Conservation (phyloP, 2,329 filamentous ascomycete genomes). For the Gremmenia infestans region DNA sequence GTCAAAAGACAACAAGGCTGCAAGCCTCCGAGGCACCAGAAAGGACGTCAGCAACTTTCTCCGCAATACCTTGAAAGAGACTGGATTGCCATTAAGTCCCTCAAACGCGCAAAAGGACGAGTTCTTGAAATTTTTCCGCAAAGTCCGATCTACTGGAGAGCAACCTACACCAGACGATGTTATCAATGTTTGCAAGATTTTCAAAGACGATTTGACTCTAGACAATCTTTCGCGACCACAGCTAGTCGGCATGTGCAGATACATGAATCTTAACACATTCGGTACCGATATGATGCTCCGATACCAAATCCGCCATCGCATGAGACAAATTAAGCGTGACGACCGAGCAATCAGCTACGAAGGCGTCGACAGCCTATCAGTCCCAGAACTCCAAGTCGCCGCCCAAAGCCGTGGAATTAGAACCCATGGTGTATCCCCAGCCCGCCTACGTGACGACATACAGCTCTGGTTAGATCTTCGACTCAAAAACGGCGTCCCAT, state of each 20-base stretch:
- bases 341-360: constrained; percentile 92
- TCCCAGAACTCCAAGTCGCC: constrained; percentile 86
- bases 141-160: constrained; percentile 88
- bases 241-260: constrained; percentile 94
- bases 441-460: constrained; percentile 80
- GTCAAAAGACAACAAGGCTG: constrained; percentile 84
- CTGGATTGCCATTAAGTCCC: constrained; percentile 81
- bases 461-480: constrained; percentile 92
- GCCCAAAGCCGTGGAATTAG: constrained; percentile 88
- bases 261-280: constrained; percentile 96
- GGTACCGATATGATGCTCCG: constrained; percentile 97
- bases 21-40: constrained; percentile 73
- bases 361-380: constrained; percentile 88
- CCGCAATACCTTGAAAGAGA: constrained; percentile 82
- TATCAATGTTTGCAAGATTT: constrained; percentile 98
- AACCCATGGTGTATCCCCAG: constrained; percentile 87
- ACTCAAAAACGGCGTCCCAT: constrained; percentile 91
- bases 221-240: constrained; percentile 96
- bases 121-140: constrained; percentile 95
- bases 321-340: constrained; percentile 98
- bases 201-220: constrained; percentile 94
- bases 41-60: constrained; percentile 93
- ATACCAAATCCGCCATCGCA: constrained; percentile 93
- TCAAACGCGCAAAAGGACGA: constrained; percentile 87
- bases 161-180: constrained; percentile 83